Base-by-base conservation (phyloP, 441 rosid genomes). In the Jatropha multifida region DNA sequence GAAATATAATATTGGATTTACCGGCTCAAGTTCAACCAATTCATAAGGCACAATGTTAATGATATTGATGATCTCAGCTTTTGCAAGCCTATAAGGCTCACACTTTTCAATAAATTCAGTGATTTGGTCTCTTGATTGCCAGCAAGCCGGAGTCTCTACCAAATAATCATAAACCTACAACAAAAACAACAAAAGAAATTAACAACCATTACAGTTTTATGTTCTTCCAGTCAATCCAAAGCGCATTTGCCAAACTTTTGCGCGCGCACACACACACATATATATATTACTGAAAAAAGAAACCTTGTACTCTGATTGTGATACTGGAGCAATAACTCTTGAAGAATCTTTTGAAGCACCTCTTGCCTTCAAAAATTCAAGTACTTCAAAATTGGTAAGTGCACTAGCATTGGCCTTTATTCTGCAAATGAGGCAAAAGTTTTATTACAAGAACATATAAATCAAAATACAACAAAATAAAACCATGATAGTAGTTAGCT, bases 11-110 rank as follows among this genome's bases (percentile, higher is more conserved):
- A 61, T 18, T 2, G 17, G 40, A 48, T 67, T 81, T 82, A 92
- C 98, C 81, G 93, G 77, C 17, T 75, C 75, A 56, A 90, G 68
- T 69, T 85, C 96, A 49, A 89, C 94, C 7, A 80, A 72, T 70
- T 85, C 79, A 73, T 84, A 72, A 37, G 97, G 97, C 23, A 86
- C 78, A 14, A 87, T 69, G 70, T 95, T 89, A 80, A 90, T 82
- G 77, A 93, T 88, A 72, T 86, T 92, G 77, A 95, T 92, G 66
- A 88, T 77, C 90, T 93, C 98, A 58, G 93, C 96, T 86, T 93
- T 90, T 0, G 96, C 89, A 49, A 95, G 85, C 55, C 85, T 80
- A 75, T 78, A 95, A 56, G 65, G 82, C 80, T 85, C 86, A 77
- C 89, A 83, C 78, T 84, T 92, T 5, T 83, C 87, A 46, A 85